Conservation (phyloP, 495 filamentous ascomycete species). For the Trichoderma orchidacearum region DNA sequence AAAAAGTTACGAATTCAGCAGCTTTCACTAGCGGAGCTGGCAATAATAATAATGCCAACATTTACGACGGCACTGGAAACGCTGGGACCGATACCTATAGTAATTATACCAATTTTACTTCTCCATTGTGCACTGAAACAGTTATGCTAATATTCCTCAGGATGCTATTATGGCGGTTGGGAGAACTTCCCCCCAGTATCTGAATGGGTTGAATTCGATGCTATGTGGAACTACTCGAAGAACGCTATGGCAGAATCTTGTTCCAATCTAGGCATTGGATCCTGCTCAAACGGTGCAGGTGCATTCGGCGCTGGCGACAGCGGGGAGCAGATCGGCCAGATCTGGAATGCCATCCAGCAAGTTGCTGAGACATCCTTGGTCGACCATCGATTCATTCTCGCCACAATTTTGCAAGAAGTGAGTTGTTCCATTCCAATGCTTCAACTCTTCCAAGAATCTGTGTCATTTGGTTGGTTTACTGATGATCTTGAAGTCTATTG, state of each 20-base stretch:
- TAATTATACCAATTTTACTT: not conserved
- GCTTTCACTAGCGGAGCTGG: not conserved
- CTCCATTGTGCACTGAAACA: too few species aligned
- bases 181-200: not conserved
- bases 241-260: not conserved
- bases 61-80: not conserved
- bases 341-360: constrained; percentile 26
- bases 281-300: not conserved
- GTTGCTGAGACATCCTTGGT: constrained; percentile 25
- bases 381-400: constrained; percentile 25
- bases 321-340: constrained; percentile 21
- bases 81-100: not conserved
- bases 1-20: not conserved
- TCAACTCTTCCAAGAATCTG: too few species aligned
- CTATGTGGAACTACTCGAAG: not conserved
- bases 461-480: not conserved
- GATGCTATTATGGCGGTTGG: not conserved
- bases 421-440: not conserved
- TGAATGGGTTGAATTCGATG: not conserved
- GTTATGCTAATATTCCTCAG: not conserved
- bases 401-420: constrained; percentile 42
- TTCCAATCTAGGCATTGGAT: not conserved
- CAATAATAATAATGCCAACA: not conserved
- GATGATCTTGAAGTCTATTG: not conserved
- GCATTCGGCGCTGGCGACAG: not conserved